Evolutionary conservation across 1,284 basidiomycete genomes (phyloP), one percentile per base, ranked within the genome.

Genomic region (Psilocybe mexicana): DNA sequence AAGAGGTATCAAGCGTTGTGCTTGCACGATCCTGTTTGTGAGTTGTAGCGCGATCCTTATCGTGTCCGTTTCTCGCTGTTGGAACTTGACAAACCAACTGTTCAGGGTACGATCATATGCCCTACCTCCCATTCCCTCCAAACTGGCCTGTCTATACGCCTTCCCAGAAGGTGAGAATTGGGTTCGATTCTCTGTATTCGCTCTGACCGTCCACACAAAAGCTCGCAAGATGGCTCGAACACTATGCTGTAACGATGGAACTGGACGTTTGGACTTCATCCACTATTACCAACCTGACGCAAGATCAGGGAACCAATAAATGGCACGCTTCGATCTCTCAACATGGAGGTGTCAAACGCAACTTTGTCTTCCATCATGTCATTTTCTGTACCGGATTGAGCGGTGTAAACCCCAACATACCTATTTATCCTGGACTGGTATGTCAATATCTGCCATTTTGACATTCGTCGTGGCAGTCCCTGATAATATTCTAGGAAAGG

Each of bases 211-310:
- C 8, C 30, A 33, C 30, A 8, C 30, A 8, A 36, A 33, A 87
- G 81, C 77, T 90, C 11, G 87, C 83, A 0, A 82, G 86, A 64
- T 90, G 86, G 83, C 76, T 90, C 6, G 86, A 90, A 68, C 73
- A 72, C 28, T 91, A 88, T 68, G 87, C 85, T 2, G 78, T 85
- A 43, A 70, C 79, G 0, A 74, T 90, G 64, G 87, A 90, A 63
- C 69, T 90, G 43, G 83, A 86, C 69, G 76, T 86, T 25, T 90
- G 88, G 87, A 83, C 81, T 1, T 80, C 81, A 6, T 76, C 83
- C 0, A 78, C 69, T 2, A 74, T 86, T 7, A 75, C 67, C 1
- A 69, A 69, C n/a, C 77, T 80, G 2, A 63, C 68, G 4, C 81
- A 79, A 62, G 77, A 84, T 62, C 69, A 72, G 25, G 64, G 73